Base-by-base conservation (phyloP, 192 early-diverging fungal species). In the Mortierella hygrophila region DNA sequence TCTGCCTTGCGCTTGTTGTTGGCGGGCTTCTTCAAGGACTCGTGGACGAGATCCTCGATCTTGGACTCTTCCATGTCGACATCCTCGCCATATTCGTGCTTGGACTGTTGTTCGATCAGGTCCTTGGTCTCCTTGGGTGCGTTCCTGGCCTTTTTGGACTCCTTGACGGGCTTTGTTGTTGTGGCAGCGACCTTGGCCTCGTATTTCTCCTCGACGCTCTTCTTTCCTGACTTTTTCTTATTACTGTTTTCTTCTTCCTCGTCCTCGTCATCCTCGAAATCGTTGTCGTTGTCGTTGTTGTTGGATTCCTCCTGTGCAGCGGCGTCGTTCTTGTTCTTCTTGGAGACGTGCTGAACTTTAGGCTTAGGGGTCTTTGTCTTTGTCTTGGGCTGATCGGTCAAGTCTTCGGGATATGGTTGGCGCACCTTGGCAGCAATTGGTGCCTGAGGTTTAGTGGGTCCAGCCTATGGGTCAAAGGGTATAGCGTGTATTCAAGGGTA, bases 51-150 rank as follows among this genome's bases (percentile, higher is more conserved):
- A 79, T 79, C 75, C 69, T 84, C 82, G 23, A 83, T 72, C 68
- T 78, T 83, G 47, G 81, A 88, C 49, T 88, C 81, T 68, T 88
- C 80, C 73, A 74, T 76, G 29, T 88, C 78, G 9, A 82, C 54
- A 47, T 80, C 81, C 55, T 82, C 78, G 44, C 86, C 81, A 73
- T 88, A 88, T 37, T 82, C 86, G 52, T 88, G 77, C 49, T 76
- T 82, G 16, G 74, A 77, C 26, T 82, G 80, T 23, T 88, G 76
- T 2, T 72, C 46, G 10, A 82, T 44, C 41, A 88, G 32, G 16
- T 88, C 81, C 70, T 75, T 68, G 29, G 84, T 86, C 41, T 80
- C 72, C 57, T 83, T 88, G n/a, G 85, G 83, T 8, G 88, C 80
- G 32, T 81, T 75, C 21, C 74, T 63, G 4, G 79, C 42, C 37